Percentiles rank a stretch among this genome's conserved stretches.
Conservation (phyloP, 345 rosid genomes). For the Hibiscus trionum region DNA sequence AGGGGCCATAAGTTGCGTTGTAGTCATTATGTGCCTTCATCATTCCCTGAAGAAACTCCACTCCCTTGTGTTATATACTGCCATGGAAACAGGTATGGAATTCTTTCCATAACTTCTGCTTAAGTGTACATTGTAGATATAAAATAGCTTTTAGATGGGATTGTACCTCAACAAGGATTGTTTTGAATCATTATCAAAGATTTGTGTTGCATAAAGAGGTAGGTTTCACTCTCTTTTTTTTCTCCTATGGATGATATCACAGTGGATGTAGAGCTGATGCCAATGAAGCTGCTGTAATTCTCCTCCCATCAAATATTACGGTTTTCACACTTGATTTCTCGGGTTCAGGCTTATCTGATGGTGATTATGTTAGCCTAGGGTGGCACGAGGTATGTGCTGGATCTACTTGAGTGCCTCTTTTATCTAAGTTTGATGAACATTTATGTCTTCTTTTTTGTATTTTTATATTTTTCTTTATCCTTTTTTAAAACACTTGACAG, state of each 20-base stretch:
- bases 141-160: background rate
- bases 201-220: background rate
- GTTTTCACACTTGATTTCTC: slow-evolving; percentile 96
- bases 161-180: background rate
- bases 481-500: slow-evolving; percentile 28
- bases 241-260: slow-evolving; percentile 22
- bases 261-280: slow-evolving; percentile 99
- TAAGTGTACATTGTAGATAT: background rate
- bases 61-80: slow-evolving; percentile 96
- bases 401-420: background rate
- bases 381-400: slow-evolving; percentile 77
- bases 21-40: slow-evolving; percentile 76
- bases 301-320: slow-evolving; percentile 88
- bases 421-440: slow-evolving; percentile 1
- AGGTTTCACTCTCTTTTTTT: slow-evolving; percentile 21
- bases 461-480: background rate
- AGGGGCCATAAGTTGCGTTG: slow-evolving; percentile 82
- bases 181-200: slow-evolving; percentile 4
- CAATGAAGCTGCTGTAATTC: slow-evolving; percentile 90
- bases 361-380: slow-evolving; percentile 92
- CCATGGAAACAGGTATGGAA: slow-evolving; percentile 82
- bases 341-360: slow-evolving; percentile 94
- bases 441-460: slow-evolving; percentile 10
- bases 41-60: slow-evolving; percentile 53
- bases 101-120: slow-evolving; percentile 2